A percentile compares a stretch with the other conserved stretches of the same genome.
These are phyloP conservation scores for Mixia osmundae DNA, from an alignment of 1,284 basidiomycete species.

Conservation along the genomic window DNA sequence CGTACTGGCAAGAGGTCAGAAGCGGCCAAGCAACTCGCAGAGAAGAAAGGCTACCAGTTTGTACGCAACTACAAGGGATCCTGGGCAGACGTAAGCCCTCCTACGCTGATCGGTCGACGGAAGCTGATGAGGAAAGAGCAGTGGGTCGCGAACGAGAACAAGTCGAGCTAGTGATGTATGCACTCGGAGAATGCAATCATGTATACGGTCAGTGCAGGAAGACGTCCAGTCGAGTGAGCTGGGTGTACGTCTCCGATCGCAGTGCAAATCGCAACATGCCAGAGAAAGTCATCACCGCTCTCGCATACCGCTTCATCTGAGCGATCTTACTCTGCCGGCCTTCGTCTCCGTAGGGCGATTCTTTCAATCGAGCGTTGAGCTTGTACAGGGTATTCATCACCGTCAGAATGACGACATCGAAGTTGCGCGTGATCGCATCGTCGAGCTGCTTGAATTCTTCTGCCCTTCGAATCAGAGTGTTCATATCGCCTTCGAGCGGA, in stretches of 20 bases:
- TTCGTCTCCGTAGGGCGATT: constrained; percentile 43
- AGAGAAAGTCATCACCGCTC: constrained; percentile 54
- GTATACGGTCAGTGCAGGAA: constrained; percentile 12
- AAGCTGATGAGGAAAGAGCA: not conserved
- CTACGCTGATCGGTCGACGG: not conserved
- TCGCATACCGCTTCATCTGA: constrained; percentile 22
- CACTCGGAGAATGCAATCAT: not conserved
- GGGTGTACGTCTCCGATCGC: constrained; percentile 73
- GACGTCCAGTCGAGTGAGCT: constrained; percentile 28
- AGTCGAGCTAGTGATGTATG: not conserved
- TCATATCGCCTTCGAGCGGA: constrained; percentile 64
- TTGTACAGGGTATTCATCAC: constrained; percentile 83
- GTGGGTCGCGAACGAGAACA: constrained; percentile 1
- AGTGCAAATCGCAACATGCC: constrained; percentile 34
- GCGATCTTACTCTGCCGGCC: constrained; percentile 44
- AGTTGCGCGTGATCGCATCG: constrained; percentile 56
- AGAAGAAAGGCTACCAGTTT: constrained; percentile 59
- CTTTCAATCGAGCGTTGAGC: constrained; percentile 50
- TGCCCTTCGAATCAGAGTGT: constrained; percentile 59
- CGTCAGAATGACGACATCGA: constrained; percentile 66
- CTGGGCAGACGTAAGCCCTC: constrained; percentile 40
- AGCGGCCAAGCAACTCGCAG: constrained; percentile 52
- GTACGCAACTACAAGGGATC: constrained; percentile 71
- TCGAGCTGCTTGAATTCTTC: constrained; percentile 83
- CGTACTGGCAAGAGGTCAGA: constrained; percentile 70